A percentile compares a stretch with the other conserved stretches of the same genome.
These are phyloP conservation scores for Bidens hawaiensis DNA, from an alignment of 140 eudicot species.

Conservation along the genomic window DNA sequence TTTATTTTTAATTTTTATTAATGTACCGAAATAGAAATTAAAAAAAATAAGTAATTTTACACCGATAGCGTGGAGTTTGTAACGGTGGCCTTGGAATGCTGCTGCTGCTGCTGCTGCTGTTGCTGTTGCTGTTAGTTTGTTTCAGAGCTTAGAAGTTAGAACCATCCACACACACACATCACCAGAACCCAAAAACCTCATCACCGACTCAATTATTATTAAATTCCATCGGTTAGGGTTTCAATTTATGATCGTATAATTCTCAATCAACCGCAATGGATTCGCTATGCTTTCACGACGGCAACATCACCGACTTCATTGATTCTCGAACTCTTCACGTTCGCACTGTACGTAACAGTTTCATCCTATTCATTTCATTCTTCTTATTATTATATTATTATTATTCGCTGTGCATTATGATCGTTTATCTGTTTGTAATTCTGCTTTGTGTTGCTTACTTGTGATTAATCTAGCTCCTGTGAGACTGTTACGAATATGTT, in stretches of 20 bases:
- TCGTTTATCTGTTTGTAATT: neutral
- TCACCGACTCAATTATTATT: no score
- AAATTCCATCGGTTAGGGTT: constrained; percentile 8
- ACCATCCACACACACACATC: constrained; percentile 15
- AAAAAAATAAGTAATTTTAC: no score
- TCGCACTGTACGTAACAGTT: constrained; percentile 46
- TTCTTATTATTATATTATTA: neutral
- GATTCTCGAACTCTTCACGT: constrained; percentile 48
- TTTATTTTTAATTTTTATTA: no score
- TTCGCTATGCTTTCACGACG: constrained; percentile 63
- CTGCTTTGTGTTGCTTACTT: constrained; percentile 3
- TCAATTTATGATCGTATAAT: neutral
- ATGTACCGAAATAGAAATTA: no score
- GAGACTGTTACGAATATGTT: no score
- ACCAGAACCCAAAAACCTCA: constrained; percentile 8
- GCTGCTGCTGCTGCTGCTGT: no score
- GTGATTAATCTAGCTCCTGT: constrained; percentile 10
- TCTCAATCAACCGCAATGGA: constrained; percentile 35
- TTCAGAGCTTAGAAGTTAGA: neutral
- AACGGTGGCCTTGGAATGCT: neutral
- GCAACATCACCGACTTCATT: constrained; percentile 66
- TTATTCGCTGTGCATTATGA: neutral
- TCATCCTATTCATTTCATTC: neutral
- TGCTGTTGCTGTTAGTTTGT: neutral
- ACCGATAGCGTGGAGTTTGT: neutral